Conservation (phyloP, 208 protist species). For the Crithidia thermophila region DNA sequence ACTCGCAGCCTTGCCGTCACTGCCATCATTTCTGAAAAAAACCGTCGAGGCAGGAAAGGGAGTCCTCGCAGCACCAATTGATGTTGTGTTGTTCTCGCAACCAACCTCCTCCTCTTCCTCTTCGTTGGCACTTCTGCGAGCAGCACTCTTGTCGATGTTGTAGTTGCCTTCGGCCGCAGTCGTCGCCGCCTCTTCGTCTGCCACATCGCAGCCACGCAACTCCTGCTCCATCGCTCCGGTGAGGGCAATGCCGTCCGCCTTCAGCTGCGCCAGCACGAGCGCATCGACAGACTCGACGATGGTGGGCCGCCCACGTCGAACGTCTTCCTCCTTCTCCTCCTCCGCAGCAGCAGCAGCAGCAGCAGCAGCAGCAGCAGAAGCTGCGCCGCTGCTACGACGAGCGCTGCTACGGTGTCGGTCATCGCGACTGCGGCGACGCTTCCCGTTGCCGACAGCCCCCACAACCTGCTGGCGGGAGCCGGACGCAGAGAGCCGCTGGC, state of each 20-base stretch:
- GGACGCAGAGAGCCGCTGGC: not conserved
- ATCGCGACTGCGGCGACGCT: conserved; percentile 18
- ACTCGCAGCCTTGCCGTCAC: too few relatives aligned
- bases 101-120: too few relatives aligned
- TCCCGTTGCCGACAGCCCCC: not conserved
- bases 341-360: not conserved
- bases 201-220: conserved; percentile 14
- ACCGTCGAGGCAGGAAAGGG: too few relatives aligned
- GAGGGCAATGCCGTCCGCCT: conserved; percentile 56
- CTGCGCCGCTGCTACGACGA: conserved; percentile 1
- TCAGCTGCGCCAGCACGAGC: conserved; percentile 62
- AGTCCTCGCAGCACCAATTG: too few relatives aligned
- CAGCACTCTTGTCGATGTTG: too few relatives aligned
- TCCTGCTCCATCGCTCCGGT: conserved; percentile 23
- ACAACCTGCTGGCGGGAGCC: not conserved
- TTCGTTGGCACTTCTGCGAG: too few relatives aligned
- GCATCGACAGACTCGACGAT: conserved; percentile 59
- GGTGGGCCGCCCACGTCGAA: conserved; percentile 23
- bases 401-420: conserved; percentile 1
- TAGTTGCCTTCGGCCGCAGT: too few relatives aligned
- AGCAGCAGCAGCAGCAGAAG: not conserved
- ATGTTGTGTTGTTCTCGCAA: too few relatives aligned
- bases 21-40: too few relatives aligned
- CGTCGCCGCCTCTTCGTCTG: too few relatives aligned
- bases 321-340: not conserved